A percentile compares a stretch with the other conserved stretches of the same genome.
phyloP scores from a whole-genome alignment of 768 basidiomycete genomes.

The Russula olivacea region DNA sequence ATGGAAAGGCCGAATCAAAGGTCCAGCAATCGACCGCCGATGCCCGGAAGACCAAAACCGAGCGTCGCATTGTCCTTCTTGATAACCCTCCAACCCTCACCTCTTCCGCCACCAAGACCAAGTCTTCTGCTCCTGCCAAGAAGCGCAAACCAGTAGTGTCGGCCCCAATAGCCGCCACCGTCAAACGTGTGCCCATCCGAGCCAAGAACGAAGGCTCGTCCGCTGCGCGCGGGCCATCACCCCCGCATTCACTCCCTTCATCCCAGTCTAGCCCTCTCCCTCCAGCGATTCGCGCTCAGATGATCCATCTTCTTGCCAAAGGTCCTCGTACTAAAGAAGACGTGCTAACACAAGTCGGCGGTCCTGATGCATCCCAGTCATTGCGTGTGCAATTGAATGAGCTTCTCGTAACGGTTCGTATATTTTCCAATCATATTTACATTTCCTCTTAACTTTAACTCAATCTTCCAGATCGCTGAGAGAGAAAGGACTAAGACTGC shows the following conservation, averaged over 20 bases:
- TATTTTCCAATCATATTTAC: neutral
- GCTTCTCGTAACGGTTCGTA: constrained; percentile 46
- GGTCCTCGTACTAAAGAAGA: constrained; percentile 40
- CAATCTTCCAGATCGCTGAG: constrained; percentile 19
- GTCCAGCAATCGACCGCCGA: constrained; percentile 36
- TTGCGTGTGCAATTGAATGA: constrained; percentile 41
- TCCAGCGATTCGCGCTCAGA: constrained; percentile 33
- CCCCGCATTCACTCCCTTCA: constrained; percentile 25
- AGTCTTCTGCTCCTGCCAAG: constrained; percentile 30
- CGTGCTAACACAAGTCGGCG: constrained; percentile 42
- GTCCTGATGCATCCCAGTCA: constrained; percentile 33
- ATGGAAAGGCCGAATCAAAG: constrained; percentile 36
- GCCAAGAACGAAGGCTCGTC: constrained; percentile 28
- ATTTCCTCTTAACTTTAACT: neutral
- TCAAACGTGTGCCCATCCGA: constrained; percentile 20
- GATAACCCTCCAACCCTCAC: constrained; percentile 34
- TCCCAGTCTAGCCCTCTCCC: constrained; percentile 13
- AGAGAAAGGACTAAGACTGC: constrained; percentile 11
- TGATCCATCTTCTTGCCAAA: constrained; percentile 52
- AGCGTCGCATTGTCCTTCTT: constrained; percentile 43
- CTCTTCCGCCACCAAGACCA: constrained; percentile 29
- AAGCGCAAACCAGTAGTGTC: constrained; percentile 20
- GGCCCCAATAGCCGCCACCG: constrained; percentile 8
- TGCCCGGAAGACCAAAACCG: constrained; percentile 41
- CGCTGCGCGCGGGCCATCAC: constrained; percentile 31